Evolutionary conservation across 352 stramenopile genomes (phyloP).

Genomic region (Pythium insidiosum): DNA sequence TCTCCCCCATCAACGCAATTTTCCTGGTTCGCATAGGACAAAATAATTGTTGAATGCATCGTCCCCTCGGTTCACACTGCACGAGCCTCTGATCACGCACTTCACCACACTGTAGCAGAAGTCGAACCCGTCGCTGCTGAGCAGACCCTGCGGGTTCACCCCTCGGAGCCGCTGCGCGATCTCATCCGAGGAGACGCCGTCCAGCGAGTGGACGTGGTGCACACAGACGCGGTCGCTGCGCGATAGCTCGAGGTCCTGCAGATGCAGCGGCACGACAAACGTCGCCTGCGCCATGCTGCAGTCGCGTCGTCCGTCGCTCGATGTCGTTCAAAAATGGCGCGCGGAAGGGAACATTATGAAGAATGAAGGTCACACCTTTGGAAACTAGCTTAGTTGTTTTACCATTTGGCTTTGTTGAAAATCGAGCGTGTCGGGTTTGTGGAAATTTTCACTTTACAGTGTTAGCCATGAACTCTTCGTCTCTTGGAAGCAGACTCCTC

Average conservation of each 20-base stretch:
- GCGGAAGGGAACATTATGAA: too few relatives aligned
- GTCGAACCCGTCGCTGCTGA: conserved; percentile 57
- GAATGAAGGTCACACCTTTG: too few relatives aligned
- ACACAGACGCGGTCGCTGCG: conserved; percentile 65
- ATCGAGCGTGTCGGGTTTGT: too few relatives aligned
- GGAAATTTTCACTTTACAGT: too few relatives aligned
- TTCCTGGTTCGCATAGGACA: conserved; percentile 26
- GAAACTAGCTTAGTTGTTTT: too few relatives aligned
- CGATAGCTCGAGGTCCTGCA: conserved; percentile 64
- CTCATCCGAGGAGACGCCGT: conserved; percentile 38
- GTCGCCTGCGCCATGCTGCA: conserved; percentile 27
- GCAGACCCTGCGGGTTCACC: conserved; percentile 26
- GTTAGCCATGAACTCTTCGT: too few relatives aligned
- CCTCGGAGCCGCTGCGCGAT: conserved; percentile 30
- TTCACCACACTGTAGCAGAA: conserved; percentile 72
- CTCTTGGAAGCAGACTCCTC: too few relatives aligned
- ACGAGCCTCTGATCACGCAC: too few relatives aligned
- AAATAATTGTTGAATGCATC: neutral
- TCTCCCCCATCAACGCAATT: conserved; percentile 33
- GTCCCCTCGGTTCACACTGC: neutral
- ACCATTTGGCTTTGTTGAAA: too few relatives aligned
- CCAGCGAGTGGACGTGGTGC: conserved; percentile 44
- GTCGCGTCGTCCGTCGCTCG: neutral
- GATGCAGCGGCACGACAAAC: conserved; percentile 74
- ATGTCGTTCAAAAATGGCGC: too few relatives aligned